phyloP scores from a whole-genome alignment of 768 basidiomycete genomes.

The Dentipellis sp. region DNA sequence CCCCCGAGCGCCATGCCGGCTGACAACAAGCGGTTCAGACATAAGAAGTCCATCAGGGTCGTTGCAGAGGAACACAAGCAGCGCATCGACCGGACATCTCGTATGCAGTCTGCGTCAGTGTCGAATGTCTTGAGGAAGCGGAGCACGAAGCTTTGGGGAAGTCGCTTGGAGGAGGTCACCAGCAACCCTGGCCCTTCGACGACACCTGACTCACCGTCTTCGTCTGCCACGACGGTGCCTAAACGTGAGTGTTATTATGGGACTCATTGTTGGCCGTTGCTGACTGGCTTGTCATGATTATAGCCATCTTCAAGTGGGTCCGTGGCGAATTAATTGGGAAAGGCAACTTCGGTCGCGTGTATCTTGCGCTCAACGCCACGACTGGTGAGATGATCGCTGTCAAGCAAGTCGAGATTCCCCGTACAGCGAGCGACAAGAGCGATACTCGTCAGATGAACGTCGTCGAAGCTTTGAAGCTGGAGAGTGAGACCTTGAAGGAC shows the following conservation, averaged over 20 bases:
- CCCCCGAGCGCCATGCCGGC: slow-evolving; percentile 3
- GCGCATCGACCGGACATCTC: slow-evolving; percentile 60
- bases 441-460: slow-evolving; percentile 78
- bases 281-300: slow-evolving; percentile 4
- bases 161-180: slow-evolving; percentile 86
- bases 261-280: neutral
- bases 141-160: slow-evolving; percentile 95
- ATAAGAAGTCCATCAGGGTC: slow-evolving; percentile 87
- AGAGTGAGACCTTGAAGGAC: slow-evolving; percentile 94
- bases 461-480: slow-evolving; percentile 87
- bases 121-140: slow-evolving; percentile 60
- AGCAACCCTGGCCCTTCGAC: slow-evolving; percentile 36
- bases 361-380: slow-evolving; percentile 90
- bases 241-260: slow-evolving; percentile 44
- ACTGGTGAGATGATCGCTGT: slow-evolving; percentile 99
- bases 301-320: slow-evolving; percentile 96
- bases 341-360: slow-evolving; percentile 94
- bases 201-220: slow-evolving; percentile 44
- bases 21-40: slow-evolving; percentile 39
- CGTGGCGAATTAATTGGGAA: slow-evolving; percentile 96
- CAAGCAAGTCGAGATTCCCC: slow-evolving; percentile 95
- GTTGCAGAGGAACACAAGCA: slow-evolving; percentile 86
- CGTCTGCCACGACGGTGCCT: slow-evolving; percentile 25
- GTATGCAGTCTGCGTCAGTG: slow-evolving; percentile 39
- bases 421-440: slow-evolving; percentile 83